Conservation (phyloP, 2,329 filamentous ascomycete species). For the Blastomyces percursus region DNA sequence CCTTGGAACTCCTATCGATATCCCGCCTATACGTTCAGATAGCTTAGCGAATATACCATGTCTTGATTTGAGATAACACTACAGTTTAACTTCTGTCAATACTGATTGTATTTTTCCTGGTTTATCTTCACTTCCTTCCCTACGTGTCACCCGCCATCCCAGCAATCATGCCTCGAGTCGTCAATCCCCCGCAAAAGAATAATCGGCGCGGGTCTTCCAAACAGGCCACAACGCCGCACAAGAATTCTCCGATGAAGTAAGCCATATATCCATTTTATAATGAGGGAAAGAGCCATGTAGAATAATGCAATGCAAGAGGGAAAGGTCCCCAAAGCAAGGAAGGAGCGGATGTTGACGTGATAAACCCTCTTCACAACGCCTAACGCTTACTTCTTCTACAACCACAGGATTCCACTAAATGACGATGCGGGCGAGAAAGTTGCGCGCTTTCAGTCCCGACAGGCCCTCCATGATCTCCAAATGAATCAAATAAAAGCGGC, state of each 20-base stretch:
- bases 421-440: slow-evolving; percentile 92
- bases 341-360: background rate
- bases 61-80: background rate
- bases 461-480: slow-evolving; percentile 79
- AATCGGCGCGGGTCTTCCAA: slow-evolving; percentile 35
- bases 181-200: slow-evolving; percentile 35
- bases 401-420: slow-evolving; percentile 74
- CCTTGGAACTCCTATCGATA: slow-evolving; percentile 4
- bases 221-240: slow-evolving; percentile 41
- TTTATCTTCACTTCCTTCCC: slow-evolving; percentile 12
- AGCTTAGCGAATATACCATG: slow-evolving; percentile 5
- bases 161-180: slow-evolving; percentile 45
- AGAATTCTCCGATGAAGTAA: slow-evolving; percentile 42
- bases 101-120: slow-evolving; percentile 12
- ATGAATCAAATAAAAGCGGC: slow-evolving; percentile 85
- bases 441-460: slow-evolving; percentile 71
- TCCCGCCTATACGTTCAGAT: background rate
- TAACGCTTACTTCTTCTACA: slow-evolving; percentile 2
- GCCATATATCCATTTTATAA: slow-evolving; percentile 16
- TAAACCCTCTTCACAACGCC: background rate
- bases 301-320: background rate
- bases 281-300: background rate
- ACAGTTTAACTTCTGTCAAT: slow-evolving; percentile 15
- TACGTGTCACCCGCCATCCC: slow-evolving; percentile 11
- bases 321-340: slow-evolving; percentile 6